Conservation (phyloP, 2,329 filamentous ascomycete species). For the Botrytis squamosa region DNA sequence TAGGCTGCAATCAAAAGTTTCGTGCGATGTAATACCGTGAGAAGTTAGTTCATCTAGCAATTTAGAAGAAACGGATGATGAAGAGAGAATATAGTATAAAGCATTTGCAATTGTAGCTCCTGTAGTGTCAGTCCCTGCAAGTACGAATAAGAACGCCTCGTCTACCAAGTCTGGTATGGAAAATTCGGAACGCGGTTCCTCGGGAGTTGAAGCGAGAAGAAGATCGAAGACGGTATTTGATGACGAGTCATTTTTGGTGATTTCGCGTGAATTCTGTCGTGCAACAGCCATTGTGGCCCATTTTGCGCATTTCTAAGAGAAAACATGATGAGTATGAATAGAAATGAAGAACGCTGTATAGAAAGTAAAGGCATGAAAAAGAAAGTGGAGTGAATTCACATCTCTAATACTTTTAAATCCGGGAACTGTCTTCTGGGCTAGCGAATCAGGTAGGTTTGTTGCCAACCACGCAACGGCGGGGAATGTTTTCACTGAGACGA, state of each 20-base stretch:
- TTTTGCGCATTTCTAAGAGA: background rate
- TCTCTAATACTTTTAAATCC: background rate
- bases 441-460: background rate
- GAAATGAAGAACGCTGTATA: fast-evolving
- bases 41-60: background rate
- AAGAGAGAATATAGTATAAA: background rate
- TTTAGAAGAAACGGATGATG: background rate
- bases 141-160: background rate
- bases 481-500: background rate
- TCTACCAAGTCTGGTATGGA: background rate
- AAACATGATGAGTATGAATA: background rate
- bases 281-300: background rate
- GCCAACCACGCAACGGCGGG: background rate
- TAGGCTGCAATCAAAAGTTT: background rate
- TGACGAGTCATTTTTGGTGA: background rate
- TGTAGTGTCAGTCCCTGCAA: background rate
- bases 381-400: background rate
- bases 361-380: no score
- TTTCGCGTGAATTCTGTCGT: background rate
- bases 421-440: background rate
- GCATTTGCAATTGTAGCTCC: background rate
- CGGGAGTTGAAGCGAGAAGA: background rate
- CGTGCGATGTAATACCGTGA: background rate
- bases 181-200: background rate
- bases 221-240: background rate